phyloP scores from a whole-genome alignment of 2,329 filamentous ascomycete genomes.

The Exophiala oligosperma region DNA sequence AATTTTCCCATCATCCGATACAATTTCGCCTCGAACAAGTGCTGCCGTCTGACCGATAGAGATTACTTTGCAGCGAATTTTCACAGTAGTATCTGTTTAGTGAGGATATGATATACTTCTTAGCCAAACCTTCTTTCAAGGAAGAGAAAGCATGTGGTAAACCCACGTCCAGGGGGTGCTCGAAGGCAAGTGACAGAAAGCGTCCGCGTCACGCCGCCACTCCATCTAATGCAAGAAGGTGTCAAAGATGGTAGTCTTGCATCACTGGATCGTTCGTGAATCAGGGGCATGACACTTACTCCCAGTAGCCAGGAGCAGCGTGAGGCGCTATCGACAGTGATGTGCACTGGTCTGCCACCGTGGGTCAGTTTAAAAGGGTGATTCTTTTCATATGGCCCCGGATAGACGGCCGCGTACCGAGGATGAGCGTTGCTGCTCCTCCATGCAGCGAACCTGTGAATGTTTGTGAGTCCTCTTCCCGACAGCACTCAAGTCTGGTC shows the following conservation, averaged over 20 bases:
- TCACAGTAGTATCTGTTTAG: not conserved
- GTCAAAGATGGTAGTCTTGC: too few species aligned
- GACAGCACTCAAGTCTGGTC: too few species aligned
- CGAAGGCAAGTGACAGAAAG: not conserved
- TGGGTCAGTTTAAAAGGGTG: too few species aligned
- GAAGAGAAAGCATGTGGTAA: not conserved
- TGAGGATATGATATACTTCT: too few species aligned
- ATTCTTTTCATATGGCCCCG: too few species aligned
- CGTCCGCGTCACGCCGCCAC: not conserved
- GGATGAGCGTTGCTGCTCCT: not conserved
- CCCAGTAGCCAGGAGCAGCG: too few species aligned
- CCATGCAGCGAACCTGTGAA: not conserved
- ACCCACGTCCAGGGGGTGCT: not conserved
- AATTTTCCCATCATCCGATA: not conserved
- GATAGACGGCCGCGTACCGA: not conserved
- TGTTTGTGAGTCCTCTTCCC: not conserved
- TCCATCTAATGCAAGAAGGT: not conserved
- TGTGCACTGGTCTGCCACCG: too few species aligned
- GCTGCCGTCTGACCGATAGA: too few species aligned
- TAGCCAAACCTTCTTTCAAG: not conserved
- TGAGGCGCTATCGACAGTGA: too few species aligned
- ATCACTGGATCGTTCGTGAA: too few species aligned
- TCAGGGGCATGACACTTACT: too few species aligned
- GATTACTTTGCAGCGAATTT: too few species aligned
- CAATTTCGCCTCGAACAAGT: not conserved